Conservation (phyloP, 192 early-diverging fungal genomes). For the Entrophospora sp. region DNA sequence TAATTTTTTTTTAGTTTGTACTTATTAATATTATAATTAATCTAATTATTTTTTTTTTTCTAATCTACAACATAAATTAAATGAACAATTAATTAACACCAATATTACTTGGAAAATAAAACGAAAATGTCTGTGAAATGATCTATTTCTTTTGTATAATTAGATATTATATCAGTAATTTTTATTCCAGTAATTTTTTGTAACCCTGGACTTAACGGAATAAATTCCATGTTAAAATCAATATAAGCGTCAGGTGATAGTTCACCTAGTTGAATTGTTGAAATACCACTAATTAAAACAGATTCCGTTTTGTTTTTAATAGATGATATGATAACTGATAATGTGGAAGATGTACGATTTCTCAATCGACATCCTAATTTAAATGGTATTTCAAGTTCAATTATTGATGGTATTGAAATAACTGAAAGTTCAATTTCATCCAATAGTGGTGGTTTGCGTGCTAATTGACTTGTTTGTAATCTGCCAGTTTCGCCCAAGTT, state of each 20-base stretch:
- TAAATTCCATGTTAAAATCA: constrained; percentile 67
- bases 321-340: constrained; percentile 54
- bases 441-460: constrained; percentile 68
- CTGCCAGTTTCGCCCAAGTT: constrained; percentile 81
- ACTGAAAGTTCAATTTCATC: constrained; percentile 63
- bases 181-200: constrained; percentile 78
- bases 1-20: no score
- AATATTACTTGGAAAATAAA: constrained; percentile 10
- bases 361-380: constrained; percentile 43
- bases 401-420: constrained; percentile 28
- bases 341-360: constrained; percentile 40
- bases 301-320: constrained; percentile 72
- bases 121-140: constrained; percentile 71
- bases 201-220: constrained; percentile 74
- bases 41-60: no score
- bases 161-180: constrained; percentile 59
- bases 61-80: no score
- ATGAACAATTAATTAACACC: no score
- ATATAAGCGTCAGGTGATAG: constrained; percentile 47
- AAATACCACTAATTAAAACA: constrained; percentile 56
- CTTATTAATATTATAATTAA: no score
- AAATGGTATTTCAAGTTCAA: constrained; percentile 59
- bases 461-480: constrained; percentile 86
- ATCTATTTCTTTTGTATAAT: constrained; percentile 70
- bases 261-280: constrained; percentile 51